Evolutionary conservation across 2,329 filamentous ascomycete species (phyloP), one percentile per base, ranked within the genome.

Genomic region (Cladosporium sphaerospermum): DNA sequence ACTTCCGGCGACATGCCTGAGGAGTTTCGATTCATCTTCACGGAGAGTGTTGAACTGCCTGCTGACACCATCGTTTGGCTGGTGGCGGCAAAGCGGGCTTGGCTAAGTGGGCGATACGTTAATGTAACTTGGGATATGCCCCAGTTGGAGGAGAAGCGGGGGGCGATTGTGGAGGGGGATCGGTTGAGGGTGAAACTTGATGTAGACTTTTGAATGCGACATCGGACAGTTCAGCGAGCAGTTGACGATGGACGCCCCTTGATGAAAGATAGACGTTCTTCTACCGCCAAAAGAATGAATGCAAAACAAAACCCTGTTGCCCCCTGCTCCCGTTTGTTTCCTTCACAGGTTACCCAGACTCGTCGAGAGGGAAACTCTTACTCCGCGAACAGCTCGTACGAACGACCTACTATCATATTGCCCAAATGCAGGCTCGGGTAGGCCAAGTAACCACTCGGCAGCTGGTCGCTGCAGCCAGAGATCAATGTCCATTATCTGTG

Each of bases 71-170:
- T 69, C 45, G 64, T 64, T 36, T 69, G 61, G 51, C 58, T 70
- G 28, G 63, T 63, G 3, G 55, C 54, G 7, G 63, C 68, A 58
- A 63, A 60, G 18, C 61, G 66, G 32, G 63, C 67, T 3, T 74
- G 70, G 71, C 56, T 74, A 13, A 54, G 49, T 31, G 70, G 67
- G 2, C 58, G 68, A 48, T 72, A 71, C 53, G 45, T 72, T 1
- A 68, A 61, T 54, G 61, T 59, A n/a, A 67, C 59, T 0, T 72
- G 69, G 71, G 70, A 73, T 55, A 68, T 72, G 70, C 46, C 60
- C 42, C 64, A 71, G 51, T 51, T 72, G n/a, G 23, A 65, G 49
- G 46, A 54, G 23, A 67, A 56, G 59, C 63, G 63, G 56, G 57
- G 62, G 2, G 63, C 67, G 34, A 68, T 72, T 28, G 56, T 64